Evolutionary conservation across 805 yeast species (phyloP), one percentile per base, ranked within the genome.

Genomic region (Metschnikowia dekortorum): DNA sequence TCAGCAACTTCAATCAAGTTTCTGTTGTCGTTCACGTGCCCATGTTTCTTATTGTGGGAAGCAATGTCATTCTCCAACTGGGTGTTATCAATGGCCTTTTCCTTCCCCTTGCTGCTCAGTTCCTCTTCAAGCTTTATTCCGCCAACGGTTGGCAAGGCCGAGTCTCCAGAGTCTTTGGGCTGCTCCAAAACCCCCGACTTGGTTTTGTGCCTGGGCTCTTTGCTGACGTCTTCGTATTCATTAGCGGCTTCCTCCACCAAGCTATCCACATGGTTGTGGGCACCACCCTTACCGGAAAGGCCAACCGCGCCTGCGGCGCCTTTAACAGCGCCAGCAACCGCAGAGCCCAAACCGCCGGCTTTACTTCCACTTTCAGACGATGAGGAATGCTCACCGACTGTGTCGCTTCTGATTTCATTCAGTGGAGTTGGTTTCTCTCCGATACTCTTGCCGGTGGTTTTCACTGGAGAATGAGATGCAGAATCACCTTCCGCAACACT

Each of bases 1-100:
- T 61, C 68, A 16, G 70, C 71, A 16, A 60, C 57, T 37, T 67
- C 67, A 28, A 67, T 52, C 53, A 67, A 57, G 28, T 66, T 59
- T 31, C 63, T 52, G 40, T 59, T 55, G 31, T 62, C 63, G 45
- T 53, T 48, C 33, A 46, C 55, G 48, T 51, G 48, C 6, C 67
- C 66, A 38, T 59, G 65, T 55, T 64, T 54, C 57, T 59, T 65
- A 58, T 67, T 67, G 59, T 64, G 54, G 7, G 61, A 60, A 14
- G 57, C 61, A 31, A 65, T 59, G 14, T 59, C 63, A 2, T 48
- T 59, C 46, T 66, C 69, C 40, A 59, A 44, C 33, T 52, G 48
- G n/a, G 49, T 54, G 56, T 48, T 57, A 43, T 52, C 55, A 31
- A 47, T 46, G 5, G 50, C 53, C 22, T 40, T 28, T 6, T 44